A percentile compares a stretch with the other conserved stretches of the same genome.
These are phyloP conservation scores for Eucalyptus decipiens DNA, from an alignment of 345 rosid species.

Conservation along the genomic window DNA sequence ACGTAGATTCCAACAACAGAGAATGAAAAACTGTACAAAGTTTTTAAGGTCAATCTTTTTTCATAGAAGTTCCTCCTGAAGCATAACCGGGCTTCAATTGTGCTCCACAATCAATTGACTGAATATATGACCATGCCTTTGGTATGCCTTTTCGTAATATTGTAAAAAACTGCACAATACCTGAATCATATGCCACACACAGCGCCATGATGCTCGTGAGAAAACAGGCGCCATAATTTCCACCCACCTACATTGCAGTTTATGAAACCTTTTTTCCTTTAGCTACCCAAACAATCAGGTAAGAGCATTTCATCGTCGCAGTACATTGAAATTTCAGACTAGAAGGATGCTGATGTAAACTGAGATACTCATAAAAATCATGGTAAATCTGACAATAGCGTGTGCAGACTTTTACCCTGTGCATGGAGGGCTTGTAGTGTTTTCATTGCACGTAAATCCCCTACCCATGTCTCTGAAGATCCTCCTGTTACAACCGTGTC, in stretches of 20 bases:
- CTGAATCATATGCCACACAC: constrained; percentile 85
- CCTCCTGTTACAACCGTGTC: constrained; percentile 18
- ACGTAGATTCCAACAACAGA: background rate
- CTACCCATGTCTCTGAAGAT: constrained; percentile 14
- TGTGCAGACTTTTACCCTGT: constrained; percentile 20
- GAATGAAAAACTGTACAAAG: background rate
- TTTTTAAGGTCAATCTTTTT: background rate
- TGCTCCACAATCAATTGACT: background rate
- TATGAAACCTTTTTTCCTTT: background rate
- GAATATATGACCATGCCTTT: background rate
- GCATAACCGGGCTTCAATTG: background rate
- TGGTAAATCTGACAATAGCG: background rate
- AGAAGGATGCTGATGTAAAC: background rate
- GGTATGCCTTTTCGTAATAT: background rate
- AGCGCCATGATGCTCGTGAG: constrained; percentile 75
- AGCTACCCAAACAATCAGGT: background rate
- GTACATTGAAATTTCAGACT: background rate
- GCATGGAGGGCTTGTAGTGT: constrained; percentile 47
- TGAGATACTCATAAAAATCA: background rate
- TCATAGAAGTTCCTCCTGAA: background rate
- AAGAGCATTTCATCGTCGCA: background rate
- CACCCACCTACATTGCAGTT: constrained; percentile 38
- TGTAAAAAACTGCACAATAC: constrained; percentile 1
- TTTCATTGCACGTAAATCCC: constrained; percentile 13
- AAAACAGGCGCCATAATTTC: constrained; percentile 94